These are phyloP conservation scores for Yamadazyma sp. DNA, from an alignment of 1,139 yeast genomes.

Conservation along the genomic window DNA sequence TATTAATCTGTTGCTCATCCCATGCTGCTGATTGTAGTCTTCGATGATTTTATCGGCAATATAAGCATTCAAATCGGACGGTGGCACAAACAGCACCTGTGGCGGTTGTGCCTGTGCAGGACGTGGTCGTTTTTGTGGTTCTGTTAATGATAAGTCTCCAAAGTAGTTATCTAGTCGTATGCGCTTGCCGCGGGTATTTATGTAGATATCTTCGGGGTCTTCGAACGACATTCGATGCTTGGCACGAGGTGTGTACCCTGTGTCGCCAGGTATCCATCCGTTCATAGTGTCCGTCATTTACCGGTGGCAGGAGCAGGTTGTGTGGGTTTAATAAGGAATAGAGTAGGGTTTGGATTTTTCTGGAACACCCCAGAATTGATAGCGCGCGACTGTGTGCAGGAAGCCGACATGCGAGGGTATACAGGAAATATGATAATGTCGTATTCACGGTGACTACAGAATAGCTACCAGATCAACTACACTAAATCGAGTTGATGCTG, in stretches of 20 bases:
- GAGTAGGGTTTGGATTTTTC: conserved; percentile 12
- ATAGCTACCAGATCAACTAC: too few species aligned
- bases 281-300: background rate
- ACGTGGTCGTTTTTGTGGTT: conserved; percentile 9
- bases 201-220: conserved; percentile 9
- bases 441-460: too few species aligned
- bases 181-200: conserved; percentile 18
- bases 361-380: conserved; percentile 10
- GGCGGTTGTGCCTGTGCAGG: conserved; percentile 5
- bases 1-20: conserved; percentile 16
- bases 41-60: conserved; percentile 28
- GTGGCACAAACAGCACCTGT: background rate
- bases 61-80: conserved; percentile 19
- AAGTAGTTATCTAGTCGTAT: conserved; percentile 25
- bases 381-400: background rate
- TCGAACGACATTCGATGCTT: background rate
- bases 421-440: too few species aligned
- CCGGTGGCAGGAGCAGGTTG: too few species aligned
- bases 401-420: too few species aligned
- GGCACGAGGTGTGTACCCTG: too few species aligned
- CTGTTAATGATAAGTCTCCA: conserved; percentile 16
- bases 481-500: conserved; percentile 12
- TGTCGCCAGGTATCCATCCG: background rate
- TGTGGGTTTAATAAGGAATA: background rate
- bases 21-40: conserved; percentile 22